Evolutionary conservation across 1,139 yeast genomes (phyloP).

Genomic region (Yamadazyma friedrichii): DNA sequence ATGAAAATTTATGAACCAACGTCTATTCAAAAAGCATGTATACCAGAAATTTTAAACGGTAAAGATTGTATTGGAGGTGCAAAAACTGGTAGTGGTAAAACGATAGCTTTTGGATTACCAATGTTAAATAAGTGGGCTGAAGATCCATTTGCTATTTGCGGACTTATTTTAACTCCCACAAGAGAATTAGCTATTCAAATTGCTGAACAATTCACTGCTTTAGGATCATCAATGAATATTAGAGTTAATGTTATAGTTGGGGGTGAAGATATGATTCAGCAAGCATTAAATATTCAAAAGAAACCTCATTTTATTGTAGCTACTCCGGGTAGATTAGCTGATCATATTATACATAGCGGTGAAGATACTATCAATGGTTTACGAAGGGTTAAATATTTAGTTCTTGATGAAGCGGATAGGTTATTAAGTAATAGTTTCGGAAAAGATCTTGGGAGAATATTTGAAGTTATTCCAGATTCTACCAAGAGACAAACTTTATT

Average conservation of each 20-base stretch:
- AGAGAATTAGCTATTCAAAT: slow-evolving; percentile 94
- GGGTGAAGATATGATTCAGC: slow-evolving; percentile 89
- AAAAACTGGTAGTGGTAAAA: slow-evolving; percentile 96
- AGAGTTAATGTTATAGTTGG: slow-evolving; percentile 84
- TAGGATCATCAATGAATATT: slow-evolving; percentile 87
- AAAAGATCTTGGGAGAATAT: slow-evolving; percentile 70
- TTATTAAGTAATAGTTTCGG: slow-evolving; percentile 82
- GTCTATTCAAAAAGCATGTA: slow-evolving; percentile 82
- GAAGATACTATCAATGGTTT: slow-evolving; percentile 84
- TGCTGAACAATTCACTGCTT: slow-evolving; percentile 92
- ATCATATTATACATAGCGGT: slow-evolving; percentile 84
- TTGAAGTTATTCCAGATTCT: slow-evolving; percentile 68
- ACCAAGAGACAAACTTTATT: slow-evolving; percentile 78
- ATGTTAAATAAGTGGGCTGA: slow-evolving; percentile 92
- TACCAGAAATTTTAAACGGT: slow-evolving; percentile 79
- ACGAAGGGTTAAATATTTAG: slow-evolving; percentile 73
- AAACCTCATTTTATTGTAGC: slow-evolving; percentile 95
- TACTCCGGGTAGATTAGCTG: slow-evolving; percentile 96
- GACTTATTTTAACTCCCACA: slow-evolving; percentile 88
- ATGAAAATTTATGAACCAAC: slow-evolving; percentile 87
- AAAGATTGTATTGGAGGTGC: slow-evolving; percentile 98
- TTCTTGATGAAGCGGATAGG: slow-evolving; percentile 95
- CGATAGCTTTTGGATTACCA: slow-evolving; percentile 96
- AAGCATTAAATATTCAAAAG: slow-evolving; percentile 74
- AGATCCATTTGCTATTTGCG: slow-evolving; percentile 92